Percentiles rank a stretch among this genome's conserved stretches.
Evolutionary conservation across 2,329 filamentous ascomycete genomes (phyloP).

Genomic region (Aspergillus texensis): DNA sequence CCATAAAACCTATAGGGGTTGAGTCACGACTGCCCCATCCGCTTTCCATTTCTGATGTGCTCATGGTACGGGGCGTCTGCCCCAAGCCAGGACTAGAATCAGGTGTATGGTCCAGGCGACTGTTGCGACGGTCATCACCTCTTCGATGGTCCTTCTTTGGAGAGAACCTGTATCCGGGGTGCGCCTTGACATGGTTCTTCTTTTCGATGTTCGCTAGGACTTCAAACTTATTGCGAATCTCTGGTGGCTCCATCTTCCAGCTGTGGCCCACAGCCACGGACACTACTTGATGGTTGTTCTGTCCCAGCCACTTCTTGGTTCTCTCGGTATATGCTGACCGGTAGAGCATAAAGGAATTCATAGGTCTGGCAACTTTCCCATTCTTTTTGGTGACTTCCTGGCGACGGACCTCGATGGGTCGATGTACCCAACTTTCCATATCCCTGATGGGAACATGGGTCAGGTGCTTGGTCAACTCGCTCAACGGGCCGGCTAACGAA

Average conservation of each 20-base stretch:
- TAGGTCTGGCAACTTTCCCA: slow-evolving; percentile 84
- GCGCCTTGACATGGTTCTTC: slow-evolving; percentile 79
- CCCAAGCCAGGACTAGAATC: slow-evolving; percentile 23
- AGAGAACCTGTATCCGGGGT: slow-evolving; percentile 92
- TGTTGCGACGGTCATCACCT: slow-evolving; percentile 39
- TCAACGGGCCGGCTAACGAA: slow-evolving; percentile 27
- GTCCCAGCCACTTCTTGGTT: slow-evolving; percentile 76
- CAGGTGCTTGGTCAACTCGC: slow-evolving; percentile 38
- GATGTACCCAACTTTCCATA: slow-evolving; percentile 78
- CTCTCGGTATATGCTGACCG: slow-evolving; percentile 88
- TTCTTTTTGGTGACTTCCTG: slow-evolving; percentile 70
- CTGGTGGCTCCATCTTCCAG: slow-evolving; percentile 79
- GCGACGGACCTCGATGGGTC: slow-evolving; percentile 66
- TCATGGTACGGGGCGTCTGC: slow-evolving; percentile 26
- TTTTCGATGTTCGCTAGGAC: slow-evolving; percentile 78
- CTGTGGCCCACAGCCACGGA: slow-evolving; percentile 84
- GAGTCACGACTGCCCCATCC: slow-evolving; percentile 35
- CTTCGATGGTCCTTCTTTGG: slow-evolving; percentile 64
- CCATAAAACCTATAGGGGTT: slow-evolving; percentile 37
- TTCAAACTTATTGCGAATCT: slow-evolving; percentile 74
- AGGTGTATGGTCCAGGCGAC: slow-evolving; percentile 22
- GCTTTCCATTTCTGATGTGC: slow-evolving; percentile 33
- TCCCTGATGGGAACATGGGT: slow-evolving; percentile 66
- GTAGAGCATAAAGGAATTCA: slow-evolving; percentile 99
- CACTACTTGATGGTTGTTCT: slow-evolving; percentile 93